phyloP scores from a whole-genome alignment of 257 asterid species.

The Capsicum baccatum region DNA sequence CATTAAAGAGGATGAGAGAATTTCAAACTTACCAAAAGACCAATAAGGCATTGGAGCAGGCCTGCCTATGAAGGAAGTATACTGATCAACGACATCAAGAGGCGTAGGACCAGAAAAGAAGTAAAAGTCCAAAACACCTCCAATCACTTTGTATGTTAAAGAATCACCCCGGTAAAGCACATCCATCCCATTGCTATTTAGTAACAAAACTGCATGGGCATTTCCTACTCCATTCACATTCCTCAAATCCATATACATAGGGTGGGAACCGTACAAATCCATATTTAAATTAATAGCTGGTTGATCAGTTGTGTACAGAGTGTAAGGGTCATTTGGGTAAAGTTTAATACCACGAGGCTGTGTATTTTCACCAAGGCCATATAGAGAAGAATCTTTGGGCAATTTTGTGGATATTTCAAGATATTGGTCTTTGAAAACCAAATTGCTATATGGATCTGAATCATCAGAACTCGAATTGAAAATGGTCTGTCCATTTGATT shows the following conservation, averaged over 20 bases:
- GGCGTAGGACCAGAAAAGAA: slow-evolving; percentile 41
- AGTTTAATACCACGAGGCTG: slow-evolving; percentile 60
- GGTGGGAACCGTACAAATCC: slow-evolving; percentile 87
- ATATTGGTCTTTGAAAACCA: slow-evolving; percentile 76
- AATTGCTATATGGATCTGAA: slow-evolving; percentile 32
- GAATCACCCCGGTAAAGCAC: slow-evolving; percentile 37
- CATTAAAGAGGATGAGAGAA: not conserved
- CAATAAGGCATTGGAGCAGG: slow-evolving; percentile 49
- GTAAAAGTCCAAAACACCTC: slow-evolving; percentile 41
- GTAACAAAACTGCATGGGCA: slow-evolving; percentile 39
- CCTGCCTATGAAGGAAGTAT: slow-evolving; percentile 39
- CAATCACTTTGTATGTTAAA: slow-evolving; percentile 42
- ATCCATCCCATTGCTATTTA: slow-evolving; percentile 47
- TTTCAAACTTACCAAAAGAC: slow-evolving; percentile 41
- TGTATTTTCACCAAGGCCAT: slow-evolving; percentile 92
- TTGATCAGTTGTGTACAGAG: slow-evolving; percentile 82
- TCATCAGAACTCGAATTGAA: slow-evolving; percentile 41
- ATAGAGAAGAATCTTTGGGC: slow-evolving; percentile 51
- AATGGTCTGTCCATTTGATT: slow-evolving; percentile 46
- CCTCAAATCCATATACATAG: slow-evolving; percentile 58
- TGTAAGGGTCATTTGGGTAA: slow-evolving; percentile 63
- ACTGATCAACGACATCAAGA: slow-evolving; percentile 37
- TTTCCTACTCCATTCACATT: slow-evolving; percentile 26
- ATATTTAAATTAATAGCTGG: slow-evolving; percentile 56
- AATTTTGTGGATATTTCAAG: slow-evolving; percentile 80